A percentile compares a stretch with the other conserved stretches of the same genome.
phyloP scores from a whole-genome alignment of 305 asterid genomes.

The Salvia sclarea region DNA sequence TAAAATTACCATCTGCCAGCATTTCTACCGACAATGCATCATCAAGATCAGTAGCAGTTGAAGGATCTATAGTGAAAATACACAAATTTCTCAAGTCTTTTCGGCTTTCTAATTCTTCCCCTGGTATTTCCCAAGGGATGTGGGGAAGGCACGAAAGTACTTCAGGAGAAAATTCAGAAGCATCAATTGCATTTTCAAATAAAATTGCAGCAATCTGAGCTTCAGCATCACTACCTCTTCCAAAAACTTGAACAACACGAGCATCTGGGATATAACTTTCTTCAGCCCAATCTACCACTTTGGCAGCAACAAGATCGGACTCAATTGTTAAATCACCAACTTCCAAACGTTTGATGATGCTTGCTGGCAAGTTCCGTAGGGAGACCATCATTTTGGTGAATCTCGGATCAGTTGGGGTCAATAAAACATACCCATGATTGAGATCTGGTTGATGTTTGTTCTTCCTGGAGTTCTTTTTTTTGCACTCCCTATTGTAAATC shows the following conservation, averaged over 20 bases:
- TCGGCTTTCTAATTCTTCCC: slow-evolving; percentile 56
- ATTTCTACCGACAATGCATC: slow-evolving; percentile 82
- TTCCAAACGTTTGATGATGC: slow-evolving; percentile 56
- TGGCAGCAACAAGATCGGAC: slow-evolving; percentile 70
- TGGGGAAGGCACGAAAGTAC: slow-evolving; percentile 62
- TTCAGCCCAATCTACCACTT: slow-evolving; percentile 75
- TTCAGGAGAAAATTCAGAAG: slow-evolving; percentile 68
- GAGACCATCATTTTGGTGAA: slow-evolving; percentile 74
- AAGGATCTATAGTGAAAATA: slow-evolving; percentile 84
- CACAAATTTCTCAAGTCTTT: slow-evolving; percentile 66
- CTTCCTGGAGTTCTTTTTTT: slow-evolving; percentile 54
- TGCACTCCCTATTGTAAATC: slow-evolving; percentile 48
- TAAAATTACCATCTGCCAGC: slow-evolving; percentile 48
- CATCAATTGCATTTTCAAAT: slow-evolving; percentile 65
- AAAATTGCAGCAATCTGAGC: slow-evolving; percentile 83
- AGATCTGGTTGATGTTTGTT: slow-evolving; percentile 42
- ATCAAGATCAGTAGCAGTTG: slow-evolving; percentile 78
- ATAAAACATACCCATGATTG: slow-evolving; percentile 48
- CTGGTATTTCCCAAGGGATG: slow-evolving; percentile 65
- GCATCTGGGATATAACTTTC: slow-evolving; percentile 70
- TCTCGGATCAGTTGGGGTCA: slow-evolving; percentile 71
- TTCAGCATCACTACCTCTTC: slow-evolving; percentile 75
- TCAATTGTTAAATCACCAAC: slow-evolving; percentile 67
- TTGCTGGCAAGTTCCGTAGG: slow-evolving; percentile 52
- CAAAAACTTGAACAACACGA: slow-evolving; percentile 54